Base-by-base conservation (phyloP, 768 basidiomycete genomes). In the Nidularia pulvinata region DNA sequence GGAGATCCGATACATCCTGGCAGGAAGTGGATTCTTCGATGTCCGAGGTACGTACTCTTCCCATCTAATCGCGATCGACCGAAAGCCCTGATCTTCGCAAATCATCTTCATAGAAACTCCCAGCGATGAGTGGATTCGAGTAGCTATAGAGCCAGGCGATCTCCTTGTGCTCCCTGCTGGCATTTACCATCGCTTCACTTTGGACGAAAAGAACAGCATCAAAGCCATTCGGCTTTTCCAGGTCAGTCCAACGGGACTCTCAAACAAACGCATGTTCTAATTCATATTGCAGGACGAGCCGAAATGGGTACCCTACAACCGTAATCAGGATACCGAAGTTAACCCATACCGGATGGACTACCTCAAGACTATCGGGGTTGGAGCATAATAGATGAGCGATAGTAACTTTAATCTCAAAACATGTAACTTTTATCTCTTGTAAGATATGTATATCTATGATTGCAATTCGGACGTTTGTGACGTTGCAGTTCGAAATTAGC, bases 141-240 rank as follows among this genome's bases (percentile, higher is more conserved):
- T 94, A 37, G 83, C 83, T 5, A 75, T 95, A 13, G 75, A 75
- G 7, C 81, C 87, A 4, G 92, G 93, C 1, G 95, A 97, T 64
- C 79, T 98, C 47, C 69, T 97, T 50, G 85, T 97, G 50, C 69
- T 98, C 42, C 95, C 95, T 1, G 83, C 91, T 14, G 94, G 93
- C 0, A 93, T 95, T 61, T 97, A 95, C 68, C 95, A 98, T 71
- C 88, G 95, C 39, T 98, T 97, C 75, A 95, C 92, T 0, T 83
- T 97, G 13, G 93, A 96, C 64, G 80, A 84, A 57, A 71, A 64
- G 48, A 83, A 97, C 68, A 72, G 73, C 34, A 86, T 95, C 70
- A 83, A 85, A 59, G 89, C 89, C 0, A 75, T 94, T 67, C 80
- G 94, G 6, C 75, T 97, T 50, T 97, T 95, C 84, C 84, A 94